Conservation (phyloP, 192 early-diverging fungal genomes). For the Anaeromyces robustus region DNA sequence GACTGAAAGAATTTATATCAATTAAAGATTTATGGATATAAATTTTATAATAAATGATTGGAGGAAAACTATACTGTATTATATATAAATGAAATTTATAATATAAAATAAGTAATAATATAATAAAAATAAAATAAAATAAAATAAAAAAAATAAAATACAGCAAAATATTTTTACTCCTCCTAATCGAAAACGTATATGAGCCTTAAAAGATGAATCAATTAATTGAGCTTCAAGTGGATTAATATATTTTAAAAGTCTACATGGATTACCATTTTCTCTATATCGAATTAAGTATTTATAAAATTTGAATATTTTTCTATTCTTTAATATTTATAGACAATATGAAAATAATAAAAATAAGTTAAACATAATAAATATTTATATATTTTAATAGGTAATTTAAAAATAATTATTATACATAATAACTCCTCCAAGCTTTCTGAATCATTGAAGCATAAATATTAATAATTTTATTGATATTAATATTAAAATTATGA, state of each 20-base stretch:
- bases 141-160: conserved; percentile 4
- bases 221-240: conserved; percentile 35
- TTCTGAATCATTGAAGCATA: conserved; percentile 27
- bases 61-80: conserved; percentile 27
- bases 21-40: conserved; percentile 30
- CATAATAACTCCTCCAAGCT: conserved; percentile 29
- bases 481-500: conserved; percentile 14
- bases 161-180: conserved; percentile 16
- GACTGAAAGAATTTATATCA: conserved; percentile 43
- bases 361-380: no score
- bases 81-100: no score
- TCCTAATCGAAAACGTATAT: conserved; percentile 39
- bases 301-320: conserved; percentile 29
- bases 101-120: no score
- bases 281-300: conserved; percentile 34
- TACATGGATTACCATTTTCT: conserved; percentile 27
- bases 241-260: conserved; percentile 37
- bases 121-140: neutral
- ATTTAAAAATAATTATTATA: no score
- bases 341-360: no score
- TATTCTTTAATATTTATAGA: conserved; percentile 12
- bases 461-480: conserved; percentile 7
- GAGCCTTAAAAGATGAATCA: conserved; percentile 22
- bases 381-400: no score
- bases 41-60: conserved; percentile 44